A percentile compares a stretch with the other conserved stretches of the same genome.
These are phyloP conservation scores for Bruguiera gymnorhiza DNA, from an alignment of 345 rosid genomes.

Conservation along the genomic window DNA sequence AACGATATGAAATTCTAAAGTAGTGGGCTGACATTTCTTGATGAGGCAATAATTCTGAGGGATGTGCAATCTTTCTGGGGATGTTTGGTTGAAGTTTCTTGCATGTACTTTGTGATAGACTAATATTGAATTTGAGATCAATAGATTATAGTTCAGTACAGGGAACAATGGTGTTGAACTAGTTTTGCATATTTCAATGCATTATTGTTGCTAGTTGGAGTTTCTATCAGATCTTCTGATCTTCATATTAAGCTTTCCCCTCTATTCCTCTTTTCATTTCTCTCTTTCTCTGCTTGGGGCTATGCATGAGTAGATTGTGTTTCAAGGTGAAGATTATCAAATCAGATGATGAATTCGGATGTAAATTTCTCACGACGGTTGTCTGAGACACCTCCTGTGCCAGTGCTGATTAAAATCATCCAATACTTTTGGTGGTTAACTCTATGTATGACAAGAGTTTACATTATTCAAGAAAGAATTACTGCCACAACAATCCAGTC, in stretches of 20 bases:
- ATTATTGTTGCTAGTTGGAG: not conserved
- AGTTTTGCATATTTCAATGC: not conserved
- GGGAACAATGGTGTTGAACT: too few relatives aligned
- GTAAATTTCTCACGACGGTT: slow-evolving; percentile 16
- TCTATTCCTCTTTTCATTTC: not conserved
- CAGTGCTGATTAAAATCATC: slow-evolving; percentile 1
- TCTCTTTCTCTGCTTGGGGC: not conserved
- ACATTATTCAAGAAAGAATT: too few relatives aligned
- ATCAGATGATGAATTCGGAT: slow-evolving; percentile 19
- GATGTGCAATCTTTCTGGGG: not conserved
- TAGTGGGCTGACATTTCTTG: slow-evolving; percentile 5
- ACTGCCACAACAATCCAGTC: too few relatives aligned
- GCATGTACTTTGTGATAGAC: not conserved
- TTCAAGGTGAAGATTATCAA: not conserved
- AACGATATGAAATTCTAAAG: not conserved
- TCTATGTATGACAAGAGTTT: not conserved
- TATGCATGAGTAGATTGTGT: not conserved
- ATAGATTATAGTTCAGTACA: too few relatives aligned
- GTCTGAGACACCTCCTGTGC: slow-evolving; percentile 9
- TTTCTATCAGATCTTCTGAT: not conserved
- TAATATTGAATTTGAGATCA: too few relatives aligned
- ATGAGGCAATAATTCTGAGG: slow-evolving; percentile 4
- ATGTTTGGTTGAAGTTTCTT: not conserved
- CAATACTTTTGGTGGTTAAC: slow-evolving; percentile 12
- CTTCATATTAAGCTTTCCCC: not conserved